Base-by-base conservation (phyloP, 2,329 filamentous ascomycete species). In the Pseudogymnoascus destructans region DNA sequence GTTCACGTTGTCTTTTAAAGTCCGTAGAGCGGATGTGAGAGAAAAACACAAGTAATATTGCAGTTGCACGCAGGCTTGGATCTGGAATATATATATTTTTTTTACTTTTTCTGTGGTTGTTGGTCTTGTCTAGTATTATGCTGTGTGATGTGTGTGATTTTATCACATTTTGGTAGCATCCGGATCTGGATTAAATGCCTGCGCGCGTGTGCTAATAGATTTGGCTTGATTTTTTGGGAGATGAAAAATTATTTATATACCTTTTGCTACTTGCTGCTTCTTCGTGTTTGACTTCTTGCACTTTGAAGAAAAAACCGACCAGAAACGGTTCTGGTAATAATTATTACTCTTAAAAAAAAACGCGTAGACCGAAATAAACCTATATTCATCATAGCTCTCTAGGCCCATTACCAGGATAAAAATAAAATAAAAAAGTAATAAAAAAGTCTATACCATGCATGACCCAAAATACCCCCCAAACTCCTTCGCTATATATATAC, bases 31-130 rank as follows among this genome's bases (percentile, higher is more conserved):
- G 42, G 42, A 49, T 49, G 42, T 27, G 13, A 21, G 5, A 21
- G 15, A 40, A 49, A 49, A 27, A 46, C 40, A 49, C n/a, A n/a
- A n/a, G 42, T 49, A 49, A 49, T 49, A 49, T 27, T 49, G 42
- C 42, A 49, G 23, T 8, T 49, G 8, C 42, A 49, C 27, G 42
- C 42, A 49, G 23, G 23, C 23, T 49, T 49, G 23, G 23, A 49
- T 49, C 42, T 49, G 42, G 42, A 49, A 49, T 49, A 49, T 49
- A 49, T 49, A 27, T 27, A 27, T 49, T 49, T n/a, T 21, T 49
- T 49, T 27, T 3, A n/a, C 27, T 49, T 27, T n/a, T 25, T 27
- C n/a, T n/a, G 8, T 38, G 10, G 13, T 49, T 23, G 21, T 46
- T 15, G 40, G 7, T 25, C 8, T 27, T 27, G 15, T 49, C 42